Percentiles rank a stretch among this genome's conserved stretches.
These are phyloP conservation scores for Emericellopsis atlantica DNA, from an alignment of 2,329 filamentous ascomycete species.

Conservation along the genomic window DNA sequence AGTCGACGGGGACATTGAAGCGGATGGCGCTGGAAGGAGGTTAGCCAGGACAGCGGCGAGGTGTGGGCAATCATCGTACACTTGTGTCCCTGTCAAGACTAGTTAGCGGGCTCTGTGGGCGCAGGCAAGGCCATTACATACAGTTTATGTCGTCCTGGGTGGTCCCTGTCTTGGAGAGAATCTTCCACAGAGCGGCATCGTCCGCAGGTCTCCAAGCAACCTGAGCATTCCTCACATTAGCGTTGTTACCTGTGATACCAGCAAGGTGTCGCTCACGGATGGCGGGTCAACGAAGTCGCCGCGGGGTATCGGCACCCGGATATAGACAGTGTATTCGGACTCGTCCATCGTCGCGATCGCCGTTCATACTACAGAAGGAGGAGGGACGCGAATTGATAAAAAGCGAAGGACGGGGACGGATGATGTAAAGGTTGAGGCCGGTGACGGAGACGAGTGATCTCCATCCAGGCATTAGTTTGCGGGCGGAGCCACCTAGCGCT, in stretches of 20 bases:
- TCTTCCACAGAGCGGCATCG: constrained; percentile 80
- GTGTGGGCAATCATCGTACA: constrained; percentile 37
- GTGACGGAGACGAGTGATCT: too few relatives aligned
- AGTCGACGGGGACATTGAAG: constrained; percentile 78
- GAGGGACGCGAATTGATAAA: background rate
- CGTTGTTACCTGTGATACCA: background rate
- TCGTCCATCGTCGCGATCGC: constrained; percentile 21
- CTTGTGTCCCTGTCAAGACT: constrained; percentile 50
- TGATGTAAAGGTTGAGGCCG: too few relatives aligned
- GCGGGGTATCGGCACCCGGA: constrained; percentile 80
- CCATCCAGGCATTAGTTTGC: too few relatives aligned
- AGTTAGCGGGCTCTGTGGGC: constrained; percentile 8
- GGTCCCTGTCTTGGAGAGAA: constrained; percentile 58
- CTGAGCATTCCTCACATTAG: constrained; percentile 25
- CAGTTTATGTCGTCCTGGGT: constrained; percentile 78
- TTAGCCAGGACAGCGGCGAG: constrained; percentile 7
- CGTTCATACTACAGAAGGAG: background rate
- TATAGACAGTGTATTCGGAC: constrained; percentile 60
- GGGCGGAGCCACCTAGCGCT: too few relatives aligned
- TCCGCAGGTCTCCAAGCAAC: constrained; percentile 81
- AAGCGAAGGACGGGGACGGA: background rate
- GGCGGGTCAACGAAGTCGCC: constrained; percentile 85
- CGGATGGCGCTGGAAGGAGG: constrained; percentile 45
- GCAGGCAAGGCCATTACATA: constrained; percentile 24
- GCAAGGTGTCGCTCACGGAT: constrained; percentile 41